Evolutionary conservation across 352 stramenopile species (phyloP).

Genomic region (Phytophthora pisi): DNA sequence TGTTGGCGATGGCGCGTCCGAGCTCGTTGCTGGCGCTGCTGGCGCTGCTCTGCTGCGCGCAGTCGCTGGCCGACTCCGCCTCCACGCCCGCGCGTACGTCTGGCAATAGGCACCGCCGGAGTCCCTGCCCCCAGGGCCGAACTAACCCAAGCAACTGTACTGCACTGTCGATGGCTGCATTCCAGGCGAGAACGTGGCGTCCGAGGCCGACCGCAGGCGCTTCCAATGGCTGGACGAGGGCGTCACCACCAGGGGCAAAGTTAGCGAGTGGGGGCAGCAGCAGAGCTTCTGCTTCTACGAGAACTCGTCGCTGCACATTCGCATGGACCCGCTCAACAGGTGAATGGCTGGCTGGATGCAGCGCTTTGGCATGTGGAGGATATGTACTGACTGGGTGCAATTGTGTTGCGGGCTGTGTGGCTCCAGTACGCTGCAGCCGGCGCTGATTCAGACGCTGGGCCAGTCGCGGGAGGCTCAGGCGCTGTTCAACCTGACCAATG

Average conservation of each 20-base stretch:
- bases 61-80: neutral
- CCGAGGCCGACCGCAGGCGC: constrained; percentile 28
- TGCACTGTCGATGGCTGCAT: constrained; percentile 3
- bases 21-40: constrained; percentile 15
- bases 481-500: constrained; percentile 58
- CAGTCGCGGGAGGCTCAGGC: constrained; percentile 65
- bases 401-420: constrained; percentile 1
- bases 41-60: constrained; percentile 24
- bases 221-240: constrained; percentile 79
- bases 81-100: constrained; percentile 17
- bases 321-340: constrained; percentile 78
- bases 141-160: neutral
- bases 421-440: constrained; percentile 63
- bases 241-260: constrained; percentile 10
- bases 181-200: constrained; percentile 35
- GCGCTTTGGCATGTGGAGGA: neutral
- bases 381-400: constrained; percentile 19
- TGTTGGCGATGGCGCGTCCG: constrained; percentile 38
- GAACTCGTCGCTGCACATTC: constrained; percentile 74
- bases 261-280: constrained; percentile 66
- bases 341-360: constrained; percentile 5
- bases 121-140: neutral
- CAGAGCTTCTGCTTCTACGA: constrained; percentile 81
- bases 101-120: too few species aligned
- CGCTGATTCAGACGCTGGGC: constrained; percentile 65